phyloP scores from a whole-genome alignment of 768 basidiomycete genomes.

The Lentinula sp. region DNA sequence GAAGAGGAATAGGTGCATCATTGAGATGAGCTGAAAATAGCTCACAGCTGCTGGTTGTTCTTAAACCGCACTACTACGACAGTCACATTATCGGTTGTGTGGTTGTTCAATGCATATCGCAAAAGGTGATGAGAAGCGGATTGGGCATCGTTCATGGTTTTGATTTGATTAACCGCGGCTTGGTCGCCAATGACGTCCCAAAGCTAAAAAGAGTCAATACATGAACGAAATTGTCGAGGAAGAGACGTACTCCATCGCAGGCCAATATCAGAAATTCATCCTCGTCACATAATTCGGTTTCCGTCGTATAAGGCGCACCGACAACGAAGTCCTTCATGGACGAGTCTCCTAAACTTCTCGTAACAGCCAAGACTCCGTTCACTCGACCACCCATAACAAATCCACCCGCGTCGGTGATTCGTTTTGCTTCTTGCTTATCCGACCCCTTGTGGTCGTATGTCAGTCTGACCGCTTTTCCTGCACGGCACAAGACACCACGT shows the following conservation, averaged over 20 bases:
- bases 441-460: conserved; percentile 99
- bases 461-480: conserved; percentile 83
- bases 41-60: conserved; percentile 13
- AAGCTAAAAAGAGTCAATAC: conserved; percentile 44
- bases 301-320: conserved; percentile 97
- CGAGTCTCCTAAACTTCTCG: conserved; percentile 91
- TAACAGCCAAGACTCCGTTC: conserved; percentile 95
- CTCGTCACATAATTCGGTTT: conserved; percentile 82
- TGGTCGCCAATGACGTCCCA: conserved; percentile 97
- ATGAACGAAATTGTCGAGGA: conserved; percentile 2
- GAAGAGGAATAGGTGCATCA: conserved; percentile 11
- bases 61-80: conserved; percentile 86
- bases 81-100: conserved; percentile 94
- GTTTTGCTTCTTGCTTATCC: conserved; percentile 94
- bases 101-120: conserved; percentile 79
- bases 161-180: conserved; percentile 80
- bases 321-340: conserved; percentile 99
- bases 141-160: conserved; percentile 69
- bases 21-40: neutral
- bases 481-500: conserved; percentile 86
- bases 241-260: conserved; percentile 84
- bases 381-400: conserved; percentile 99
- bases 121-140: conserved; percentile 70
- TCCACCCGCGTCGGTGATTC: conserved; percentile 96
- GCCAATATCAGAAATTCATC: conserved; percentile 96